Conservation (phyloP, 106 monocot genomes). For the Allium cepa region DNA sequence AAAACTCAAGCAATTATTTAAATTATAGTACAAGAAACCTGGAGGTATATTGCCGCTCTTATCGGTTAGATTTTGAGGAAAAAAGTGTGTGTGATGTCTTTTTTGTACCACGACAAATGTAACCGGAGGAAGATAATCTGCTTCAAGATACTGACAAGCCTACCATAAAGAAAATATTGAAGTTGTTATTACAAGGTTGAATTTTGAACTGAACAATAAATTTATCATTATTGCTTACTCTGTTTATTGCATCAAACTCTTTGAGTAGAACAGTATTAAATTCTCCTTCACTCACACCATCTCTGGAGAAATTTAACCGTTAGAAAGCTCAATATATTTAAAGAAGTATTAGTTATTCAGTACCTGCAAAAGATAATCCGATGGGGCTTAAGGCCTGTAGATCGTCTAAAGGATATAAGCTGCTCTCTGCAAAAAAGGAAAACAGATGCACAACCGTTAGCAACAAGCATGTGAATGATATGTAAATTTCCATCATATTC, state of each 20-base stretch:
- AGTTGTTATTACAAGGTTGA: no score
- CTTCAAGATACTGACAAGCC: constrained; percentile 42
- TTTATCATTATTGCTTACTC: constrained; percentile 15
- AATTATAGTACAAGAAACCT: constrained; percentile 26
- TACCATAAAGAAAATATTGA: neutral
- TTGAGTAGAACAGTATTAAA: constrained; percentile 50
- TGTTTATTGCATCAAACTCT: constrained; percentile 71
- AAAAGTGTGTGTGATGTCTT: constrained; percentile 75
- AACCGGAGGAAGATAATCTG: constrained; percentile 47
- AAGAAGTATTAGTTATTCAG: no score
- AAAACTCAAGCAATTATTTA: neutral
- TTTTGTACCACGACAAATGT: constrained; percentile 97
- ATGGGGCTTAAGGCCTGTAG: constrained; percentile 21
- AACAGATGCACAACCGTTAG: no score
- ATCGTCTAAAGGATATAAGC: constrained; percentile 30
- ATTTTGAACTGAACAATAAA: no score
- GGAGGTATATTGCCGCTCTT: constrained; percentile 66
- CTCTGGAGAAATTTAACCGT: constrained; percentile 20
- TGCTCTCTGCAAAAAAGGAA: constrained; percentile 13
- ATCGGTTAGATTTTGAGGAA: constrained; percentile 42
- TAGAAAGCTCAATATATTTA: no score
- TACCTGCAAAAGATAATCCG: constrained; percentile 84
- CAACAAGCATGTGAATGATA: no score
- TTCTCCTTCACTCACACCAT: constrained; percentile 78
- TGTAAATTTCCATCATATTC: constrained; percentile 11